Conservation (phyloP, 2,329 filamentous ascomycete genomes). For the Nothophaeocryptopus gaeumannii region DNA sequence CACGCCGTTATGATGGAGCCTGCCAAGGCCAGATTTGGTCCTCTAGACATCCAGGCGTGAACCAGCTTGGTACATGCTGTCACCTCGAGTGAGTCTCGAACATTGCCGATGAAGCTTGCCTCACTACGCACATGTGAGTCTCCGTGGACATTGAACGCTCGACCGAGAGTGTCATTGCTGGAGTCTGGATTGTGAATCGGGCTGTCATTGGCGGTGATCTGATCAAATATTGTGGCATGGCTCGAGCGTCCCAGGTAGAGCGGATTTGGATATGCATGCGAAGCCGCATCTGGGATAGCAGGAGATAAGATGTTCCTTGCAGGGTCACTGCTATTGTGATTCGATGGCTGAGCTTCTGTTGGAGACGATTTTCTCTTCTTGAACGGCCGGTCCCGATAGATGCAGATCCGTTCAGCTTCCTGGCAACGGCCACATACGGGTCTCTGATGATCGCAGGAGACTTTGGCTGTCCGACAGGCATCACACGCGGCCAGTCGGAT, state of each 20-base stretch:
- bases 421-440: slow-evolving; percentile 30
- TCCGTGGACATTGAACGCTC: slow-evolving; percentile 11
- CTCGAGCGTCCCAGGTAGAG: slow-evolving; percentile 35
- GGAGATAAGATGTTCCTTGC: slow-evolving; percentile 9
- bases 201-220: slow-evolving; percentile 22
- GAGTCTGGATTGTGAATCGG: too few species aligned
- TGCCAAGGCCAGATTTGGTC: slow-evolving; percentile 30
- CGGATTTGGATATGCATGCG: slow-evolving; percentile 34
- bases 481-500: slow-evolving; percentile 29
- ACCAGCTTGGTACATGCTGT: slow-evolving; percentile 23
- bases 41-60: slow-evolving; percentile 26
- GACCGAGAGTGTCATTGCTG: slow-evolving; percentile 8
- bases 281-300: slow-evolving; percentile 9
- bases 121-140: slow-evolving; percentile 24
- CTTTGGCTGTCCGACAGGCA: slow-evolving; percentile 31
- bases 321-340: slow-evolving; percentile 6
- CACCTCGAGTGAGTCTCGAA: slow-evolving; percentile 14
- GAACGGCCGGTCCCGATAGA: slow-evolving; percentile 32
- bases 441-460: slow-evolving; percentile 31
- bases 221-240: slow-evolving; percentile 34
- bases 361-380: slow-evolving; percentile 20
- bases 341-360: neutral
- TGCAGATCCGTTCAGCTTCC: slow-evolving; percentile 23
- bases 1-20: slow-evolving; percentile 26
- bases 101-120: slow-evolving; percentile 20